These are phyloP conservation scores for Aspergillus ellipticus DNA, from an alignment of 495 filamentous ascomycete species.

Conservation along the genomic window DNA sequence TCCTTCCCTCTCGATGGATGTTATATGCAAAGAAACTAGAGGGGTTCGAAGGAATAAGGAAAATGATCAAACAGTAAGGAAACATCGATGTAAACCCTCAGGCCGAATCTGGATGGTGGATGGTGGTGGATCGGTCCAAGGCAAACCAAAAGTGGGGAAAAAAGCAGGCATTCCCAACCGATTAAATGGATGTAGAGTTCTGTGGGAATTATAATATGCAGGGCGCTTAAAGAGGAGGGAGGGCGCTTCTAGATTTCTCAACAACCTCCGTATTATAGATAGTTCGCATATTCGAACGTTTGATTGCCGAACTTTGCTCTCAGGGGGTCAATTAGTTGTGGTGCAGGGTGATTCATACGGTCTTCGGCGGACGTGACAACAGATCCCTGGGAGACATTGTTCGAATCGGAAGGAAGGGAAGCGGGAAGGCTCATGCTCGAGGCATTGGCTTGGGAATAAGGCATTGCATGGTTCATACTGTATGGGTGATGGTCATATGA, in stretches of 20 bases:
- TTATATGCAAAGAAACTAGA: conserved; percentile 1
- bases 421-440: conserved; percentile 39
- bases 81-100: conserved; percentile 1
- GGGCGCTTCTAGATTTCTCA: not conserved
- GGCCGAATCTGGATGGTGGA: not conserved
- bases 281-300: conserved; percentile 34
- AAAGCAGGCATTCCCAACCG: not conserved
- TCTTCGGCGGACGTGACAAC: conserved; percentile 22
- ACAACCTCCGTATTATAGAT: conserved; percentile 26
- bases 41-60: not conserved
- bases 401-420: conserved; percentile 30
- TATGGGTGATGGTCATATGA: conserved; percentile 33
- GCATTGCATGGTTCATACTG: conserved; percentile 25
- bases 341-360: conserved; percentile 23
- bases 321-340: conserved; percentile 27
- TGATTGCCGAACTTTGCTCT: conserved; percentile 29
- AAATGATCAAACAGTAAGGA: conserved; percentile 6
- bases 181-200: conserved; percentile 8
- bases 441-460: conserved; percentile 34
- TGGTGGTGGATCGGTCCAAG: too few species aligned
- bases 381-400: conserved; percentile 14
- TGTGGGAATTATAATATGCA: not conserved
- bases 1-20: not conserved
- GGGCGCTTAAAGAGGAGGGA: not conserved
- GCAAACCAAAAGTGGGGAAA: conserved; percentile 1